A percentile compares a stretch with the other conserved stretches of the same genome.
phyloP scores from a whole-genome alignment of 345 rosid species.

The Rhodomyrtus tomentosa region DNA sequence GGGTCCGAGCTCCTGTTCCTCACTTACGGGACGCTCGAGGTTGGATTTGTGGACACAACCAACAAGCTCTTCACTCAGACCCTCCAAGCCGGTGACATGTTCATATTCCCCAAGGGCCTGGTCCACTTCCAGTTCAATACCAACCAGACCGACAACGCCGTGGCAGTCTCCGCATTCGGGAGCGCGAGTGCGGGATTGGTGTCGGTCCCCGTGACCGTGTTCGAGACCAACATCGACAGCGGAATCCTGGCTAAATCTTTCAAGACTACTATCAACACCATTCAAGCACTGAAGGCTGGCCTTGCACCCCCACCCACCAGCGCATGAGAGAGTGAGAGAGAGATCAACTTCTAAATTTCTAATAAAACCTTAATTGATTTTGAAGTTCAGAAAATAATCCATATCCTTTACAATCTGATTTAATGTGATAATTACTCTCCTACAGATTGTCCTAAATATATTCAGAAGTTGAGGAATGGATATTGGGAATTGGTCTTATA shows the following conservation, averaged over 20 bases:
- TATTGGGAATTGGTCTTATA: too few relatives aligned
- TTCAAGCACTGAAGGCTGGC: not conserved
- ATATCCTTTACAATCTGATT: too few relatives aligned
- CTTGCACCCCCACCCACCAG: not conserved
- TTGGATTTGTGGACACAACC: slow-evolving; percentile 15
- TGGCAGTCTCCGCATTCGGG: slow-evolving; percentile 11
- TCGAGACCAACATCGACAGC: slow-evolving; percentile 8
- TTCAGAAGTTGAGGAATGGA: too few relatives aligned
- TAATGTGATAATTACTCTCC: too few relatives aligned
- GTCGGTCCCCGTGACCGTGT: slow-evolving; percentile 4
- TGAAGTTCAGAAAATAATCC: too few relatives aligned
- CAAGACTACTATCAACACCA: slow-evolving; percentile 4
- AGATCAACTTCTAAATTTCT: not conserved
- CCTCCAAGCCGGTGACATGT: slow-evolving; percentile 8
- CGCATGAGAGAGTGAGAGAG: not conserved
- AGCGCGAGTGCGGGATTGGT: slow-evolving; percentile 14
- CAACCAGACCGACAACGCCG: not conserved
- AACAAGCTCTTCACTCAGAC: slow-evolving; percentile 11
- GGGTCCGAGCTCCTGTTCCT: slow-evolving; percentile 11
- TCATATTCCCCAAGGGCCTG: slow-evolving; percentile 15
- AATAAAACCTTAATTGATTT: too few relatives aligned
- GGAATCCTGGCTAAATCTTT: slow-evolving; percentile 11
- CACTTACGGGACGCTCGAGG: slow-evolving; percentile 3
- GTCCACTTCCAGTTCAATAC: slow-evolving; percentile 14
- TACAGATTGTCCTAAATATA: too few relatives aligned